These are phyloP conservation scores for Parastagonospora avenae DNA, from an alignment of 2,329 filamentous ascomycete species.

Conservation along the genomic window DNA sequence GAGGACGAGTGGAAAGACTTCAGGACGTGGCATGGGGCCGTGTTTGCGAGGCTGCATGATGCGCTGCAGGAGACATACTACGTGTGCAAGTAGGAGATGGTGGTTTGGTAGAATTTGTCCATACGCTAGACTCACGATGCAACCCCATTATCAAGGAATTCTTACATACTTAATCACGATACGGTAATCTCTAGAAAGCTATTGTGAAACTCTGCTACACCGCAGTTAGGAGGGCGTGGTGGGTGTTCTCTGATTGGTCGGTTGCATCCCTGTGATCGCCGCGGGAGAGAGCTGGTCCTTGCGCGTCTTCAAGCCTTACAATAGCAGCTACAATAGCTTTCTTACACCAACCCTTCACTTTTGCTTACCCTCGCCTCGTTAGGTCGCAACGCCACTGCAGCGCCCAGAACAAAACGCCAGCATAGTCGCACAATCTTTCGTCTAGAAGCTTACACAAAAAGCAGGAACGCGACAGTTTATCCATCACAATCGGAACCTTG, in stretches of 20 bases:
- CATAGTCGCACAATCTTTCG: not conserved
- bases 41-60: constrained; percentile 58
- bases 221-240: too few relatives aligned
- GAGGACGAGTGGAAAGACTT: constrained; percentile 56
- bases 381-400: not conserved
- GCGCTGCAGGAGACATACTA: constrained; percentile 41
- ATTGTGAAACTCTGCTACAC: too few relatives aligned
- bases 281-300: not conserved
- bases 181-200: too few relatives aligned
- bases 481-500: too few relatives aligned
- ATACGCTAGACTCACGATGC: not conserved
- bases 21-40: constrained; percentile 55
- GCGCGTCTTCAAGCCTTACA: constrained; percentile 1
- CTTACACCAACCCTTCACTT: not conserved
- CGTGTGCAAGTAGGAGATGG: constrained; percentile 3
- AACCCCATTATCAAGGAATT: not conserved
- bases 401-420: not conserved
- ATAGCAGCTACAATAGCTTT: not conserved
- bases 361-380: not conserved
- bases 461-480: too few relatives aligned
- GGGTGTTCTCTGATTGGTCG: not conserved
- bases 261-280: not conserved
- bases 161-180: too few relatives aligned
- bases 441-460: not conserved
- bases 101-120: not conserved